Evolutionary conservation across 148 eudicot genomes (phyloP).

Genomic region (Camellia granthamiana): DNA sequence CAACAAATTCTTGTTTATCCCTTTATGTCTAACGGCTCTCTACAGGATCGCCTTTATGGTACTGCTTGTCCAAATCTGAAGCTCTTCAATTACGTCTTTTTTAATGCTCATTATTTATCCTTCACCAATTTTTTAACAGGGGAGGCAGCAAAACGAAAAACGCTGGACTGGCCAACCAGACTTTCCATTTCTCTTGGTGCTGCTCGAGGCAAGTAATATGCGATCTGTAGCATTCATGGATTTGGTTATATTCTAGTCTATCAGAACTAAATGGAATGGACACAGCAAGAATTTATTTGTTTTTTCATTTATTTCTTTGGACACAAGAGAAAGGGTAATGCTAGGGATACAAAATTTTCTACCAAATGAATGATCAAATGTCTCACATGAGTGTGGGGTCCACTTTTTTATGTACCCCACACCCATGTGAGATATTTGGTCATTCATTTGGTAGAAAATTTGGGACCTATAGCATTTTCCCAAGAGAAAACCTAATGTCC

Average conservation of each 20-base stretch:
- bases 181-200: conserved; percentile 55
- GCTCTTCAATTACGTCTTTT: background rate
- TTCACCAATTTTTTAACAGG: conserved; percentile 23
- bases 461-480: too few species aligned
- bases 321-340: background rate
- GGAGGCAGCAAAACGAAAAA: conserved; percentile 43
- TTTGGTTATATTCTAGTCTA: background rate
- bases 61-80: conserved; percentile 14
- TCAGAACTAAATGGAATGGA: background rate
- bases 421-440: too few species aligned
- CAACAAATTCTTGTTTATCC: conserved; percentile 65
- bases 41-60: conserved; percentile 60
- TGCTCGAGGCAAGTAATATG: conserved; percentile 46
- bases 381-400: too few species aligned
- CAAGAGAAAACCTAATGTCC: background rate
- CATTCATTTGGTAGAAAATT: too few species aligned
- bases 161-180: conserved; percentile 59
- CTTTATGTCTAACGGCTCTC: conserved; percentile 59
- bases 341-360: too few species aligned
- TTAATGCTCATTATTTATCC: background rate
- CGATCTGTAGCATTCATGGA: background rate
- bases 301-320: background rate
- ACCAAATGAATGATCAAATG: too few species aligned
- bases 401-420: too few species aligned
- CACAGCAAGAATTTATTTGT: background rate